Percentiles rank a stretch among this genome's conserved stretches.
Conservation (phyloP, 306 rosid species). For the Cercis canadensis region DNA sequence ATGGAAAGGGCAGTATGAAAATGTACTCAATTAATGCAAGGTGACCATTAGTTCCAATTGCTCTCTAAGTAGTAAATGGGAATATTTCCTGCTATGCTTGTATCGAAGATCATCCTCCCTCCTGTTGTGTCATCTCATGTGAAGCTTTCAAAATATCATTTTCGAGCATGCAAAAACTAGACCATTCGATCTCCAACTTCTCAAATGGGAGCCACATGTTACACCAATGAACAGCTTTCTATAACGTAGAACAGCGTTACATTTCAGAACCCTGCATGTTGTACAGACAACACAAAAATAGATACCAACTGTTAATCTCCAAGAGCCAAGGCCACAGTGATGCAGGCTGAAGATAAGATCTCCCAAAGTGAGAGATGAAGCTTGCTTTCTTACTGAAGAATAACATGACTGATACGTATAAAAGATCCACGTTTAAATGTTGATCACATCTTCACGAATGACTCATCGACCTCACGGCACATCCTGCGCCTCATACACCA, state of each 20-base stretch:
- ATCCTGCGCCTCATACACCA: conserved; percentile 8
- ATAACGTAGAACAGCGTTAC: neutral
- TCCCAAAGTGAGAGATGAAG: conserved; percentile 14
- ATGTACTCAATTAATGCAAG: too few species aligned
- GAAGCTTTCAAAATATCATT: neutral
- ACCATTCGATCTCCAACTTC: conserved; percentile 9
- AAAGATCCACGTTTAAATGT: conserved; percentile 16
- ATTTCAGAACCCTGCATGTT: neutral
- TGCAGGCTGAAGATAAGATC: conserved; percentile 17
- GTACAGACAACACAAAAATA: neutral
- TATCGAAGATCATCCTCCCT: conserved; percentile 7
- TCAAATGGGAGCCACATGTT: conserved; percentile 20
- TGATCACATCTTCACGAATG: neutral
- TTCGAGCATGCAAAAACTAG: conserved; percentile 23
- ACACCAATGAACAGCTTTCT: conserved; percentile 11
- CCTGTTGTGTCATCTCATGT: conserved; percentile 10
- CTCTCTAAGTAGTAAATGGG: neutral
- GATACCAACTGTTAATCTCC: conserved; percentile 27
- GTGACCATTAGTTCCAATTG: conserved; percentile 2
- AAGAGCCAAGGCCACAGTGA: conserved; percentile 3
- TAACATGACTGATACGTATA: neutral
- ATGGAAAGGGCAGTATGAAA: too few species aligned
- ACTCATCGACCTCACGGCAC: neutral
- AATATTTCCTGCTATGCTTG: conserved; percentile 5
- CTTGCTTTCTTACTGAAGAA: conserved; percentile 15